Conservation (phyloP, 768 basidiomycete species). For the Xerocomellus chrysenteron region DNA sequence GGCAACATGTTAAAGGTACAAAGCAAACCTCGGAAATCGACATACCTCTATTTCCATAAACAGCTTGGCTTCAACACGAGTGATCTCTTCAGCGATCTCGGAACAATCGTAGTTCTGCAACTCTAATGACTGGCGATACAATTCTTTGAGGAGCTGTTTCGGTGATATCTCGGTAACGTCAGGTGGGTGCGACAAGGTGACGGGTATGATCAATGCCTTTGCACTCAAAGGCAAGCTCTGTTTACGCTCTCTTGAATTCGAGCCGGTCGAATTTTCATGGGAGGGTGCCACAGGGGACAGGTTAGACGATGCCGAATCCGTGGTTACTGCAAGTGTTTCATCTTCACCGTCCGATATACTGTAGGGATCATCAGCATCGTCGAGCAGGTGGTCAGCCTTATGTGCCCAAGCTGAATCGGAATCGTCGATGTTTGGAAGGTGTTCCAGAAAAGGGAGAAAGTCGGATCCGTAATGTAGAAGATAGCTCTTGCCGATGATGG, state of each 20-base stretch:
- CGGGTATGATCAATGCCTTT: conserved; percentile 42
- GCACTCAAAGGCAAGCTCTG: conserved; percentile 60
- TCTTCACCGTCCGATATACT: conserved; percentile 55
- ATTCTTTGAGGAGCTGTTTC: conserved; percentile 62
- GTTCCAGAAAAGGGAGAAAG: conserved; percentile 76
- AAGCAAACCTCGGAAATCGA: background rate
- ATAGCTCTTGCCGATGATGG: conserved; percentile 75
- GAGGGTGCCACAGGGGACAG: conserved; percentile 21
- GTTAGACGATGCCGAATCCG: conserved; percentile 33
- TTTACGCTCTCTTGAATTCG: conserved; percentile 58
- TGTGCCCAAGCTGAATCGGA: conserved; percentile 74
- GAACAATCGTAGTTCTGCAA: conserved; percentile 55
- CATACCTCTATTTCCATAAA: conserved; percentile 79
- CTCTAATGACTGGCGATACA: conserved; percentile 57
- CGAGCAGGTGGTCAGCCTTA: conserved; percentile 54
- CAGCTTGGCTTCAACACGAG: conserved; percentile 62
- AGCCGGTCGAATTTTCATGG: conserved; percentile 24
- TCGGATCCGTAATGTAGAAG: conserved; percentile 84
- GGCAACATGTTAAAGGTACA: background rate
- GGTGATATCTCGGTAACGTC: conserved; percentile 42
- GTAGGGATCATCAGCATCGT: conserved; percentile 64
- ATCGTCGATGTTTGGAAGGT: conserved; percentile 61
- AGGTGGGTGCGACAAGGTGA: conserved; percentile 26
- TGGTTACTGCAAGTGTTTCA: conserved; percentile 33
- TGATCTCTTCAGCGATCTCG: conserved; percentile 85